Evolutionary conservation across 345 rosid species (phyloP).

Genomic region (Bruguiera gymnorhiza): DNA sequence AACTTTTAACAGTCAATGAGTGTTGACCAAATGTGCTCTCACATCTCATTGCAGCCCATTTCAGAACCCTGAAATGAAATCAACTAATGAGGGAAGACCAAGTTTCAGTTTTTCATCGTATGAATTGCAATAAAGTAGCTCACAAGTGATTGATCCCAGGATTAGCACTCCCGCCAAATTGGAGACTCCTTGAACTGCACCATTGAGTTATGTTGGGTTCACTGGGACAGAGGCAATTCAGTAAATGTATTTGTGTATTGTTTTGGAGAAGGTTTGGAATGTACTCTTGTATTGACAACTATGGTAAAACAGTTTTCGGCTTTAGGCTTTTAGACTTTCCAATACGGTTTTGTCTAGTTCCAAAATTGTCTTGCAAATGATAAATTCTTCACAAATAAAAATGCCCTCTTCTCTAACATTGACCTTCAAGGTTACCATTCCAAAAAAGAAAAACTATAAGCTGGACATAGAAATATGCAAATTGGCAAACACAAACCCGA

Average conservation of each 20-base stretch:
- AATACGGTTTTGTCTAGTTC: too few relatives aligned
- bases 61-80: conserved; percentile 88
- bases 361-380: too few relatives aligned
- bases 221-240: not conserved
- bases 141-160: not conserved
- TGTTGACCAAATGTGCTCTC: not conserved
- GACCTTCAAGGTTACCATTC: too few relatives aligned
- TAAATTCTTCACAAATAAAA: too few relatives aligned
- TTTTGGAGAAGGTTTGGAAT: not conserved
- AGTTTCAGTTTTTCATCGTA: conserved; percentile 82
- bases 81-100: conserved; percentile 66
- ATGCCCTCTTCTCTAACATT: too few relatives aligned
- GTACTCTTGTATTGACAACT: too few relatives aligned
- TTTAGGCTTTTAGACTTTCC: too few relatives aligned
- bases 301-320: too few relatives aligned
- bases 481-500: too few relatives aligned
- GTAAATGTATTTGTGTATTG: not conserved
- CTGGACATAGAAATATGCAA: too few relatives aligned
- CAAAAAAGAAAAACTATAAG: too few relatives aligned
- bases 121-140: conserved; percentile 55
- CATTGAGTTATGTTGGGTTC: not conserved
- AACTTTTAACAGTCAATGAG: not conserved
- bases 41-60: conserved; percentile 58
- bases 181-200: not conserved
- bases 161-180: not conserved